A percentile compares a stretch with the other conserved stretches of the same genome.
phyloP scores from a whole-genome alignment of 257 asterid genomes.

The Solanum chilense region DNA sequence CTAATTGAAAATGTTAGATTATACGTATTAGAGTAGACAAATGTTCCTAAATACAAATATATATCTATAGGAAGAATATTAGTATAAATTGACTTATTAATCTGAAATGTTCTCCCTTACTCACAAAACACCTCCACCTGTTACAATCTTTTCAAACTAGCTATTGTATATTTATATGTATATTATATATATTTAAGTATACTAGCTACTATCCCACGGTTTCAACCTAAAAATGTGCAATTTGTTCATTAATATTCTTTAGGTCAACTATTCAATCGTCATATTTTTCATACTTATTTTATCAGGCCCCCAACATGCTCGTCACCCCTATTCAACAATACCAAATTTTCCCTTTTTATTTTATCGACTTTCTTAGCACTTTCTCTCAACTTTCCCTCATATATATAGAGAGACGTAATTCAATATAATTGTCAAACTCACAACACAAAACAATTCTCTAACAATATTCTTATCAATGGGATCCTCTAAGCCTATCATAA shows the following conservation, averaged over 20 bases:
- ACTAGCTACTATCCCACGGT: background rate
- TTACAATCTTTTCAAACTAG: background rate
- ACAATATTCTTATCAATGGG: background rate
- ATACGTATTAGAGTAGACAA: background rate
- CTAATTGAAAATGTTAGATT: no score
- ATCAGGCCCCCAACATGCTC: background rate
- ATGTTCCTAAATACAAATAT: background rate
- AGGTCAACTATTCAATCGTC: background rate
- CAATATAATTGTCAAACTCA: background rate
- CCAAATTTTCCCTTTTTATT: background rate
- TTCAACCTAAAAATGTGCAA: background rate
- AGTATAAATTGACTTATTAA: background rate
- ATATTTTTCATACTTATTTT: background rate
- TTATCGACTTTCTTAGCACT: background rate
- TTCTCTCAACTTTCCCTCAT: background rate
- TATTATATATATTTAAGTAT: background rate
- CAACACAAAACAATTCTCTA: background rate
- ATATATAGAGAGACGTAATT: background rate
- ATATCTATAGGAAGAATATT: background rate
- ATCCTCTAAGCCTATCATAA: background rate
- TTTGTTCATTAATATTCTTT: background rate
- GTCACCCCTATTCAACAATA: background rate
- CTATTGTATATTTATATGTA: background rate
- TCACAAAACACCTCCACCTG: background rate
- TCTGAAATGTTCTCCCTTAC: background rate